Evolutionary conservation across 2,329 filamentous ascomycete species (phyloP).

Genomic region (Ascomycota sp.): DNA sequence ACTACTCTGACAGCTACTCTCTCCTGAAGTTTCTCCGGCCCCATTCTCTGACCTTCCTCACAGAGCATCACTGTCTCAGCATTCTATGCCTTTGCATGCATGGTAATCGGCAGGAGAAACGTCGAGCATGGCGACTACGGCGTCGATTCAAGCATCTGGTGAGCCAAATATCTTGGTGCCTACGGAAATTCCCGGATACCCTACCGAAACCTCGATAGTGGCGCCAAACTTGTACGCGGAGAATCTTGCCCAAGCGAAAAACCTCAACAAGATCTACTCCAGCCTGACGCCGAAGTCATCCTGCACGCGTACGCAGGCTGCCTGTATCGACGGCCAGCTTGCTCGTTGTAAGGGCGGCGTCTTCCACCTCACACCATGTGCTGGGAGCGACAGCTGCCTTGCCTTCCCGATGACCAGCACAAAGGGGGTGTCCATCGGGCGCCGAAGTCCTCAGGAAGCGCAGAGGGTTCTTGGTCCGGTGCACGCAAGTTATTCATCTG

Average conservation of each 20-base stretch:
- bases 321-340: constrained; percentile 29
- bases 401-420: constrained; percentile 31
- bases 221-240: constrained; percentile 18
- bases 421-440: constrained; percentile 27
- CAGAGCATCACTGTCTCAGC: too few species aligned
- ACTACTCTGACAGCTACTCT: too few species aligned
- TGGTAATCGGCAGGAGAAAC: neutral
- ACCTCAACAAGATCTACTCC: constrained; percentile 27
- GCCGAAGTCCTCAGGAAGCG: constrained; percentile 20
- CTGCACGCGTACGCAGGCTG: constrained; percentile 25
- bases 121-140: constrained; percentile 1
- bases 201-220: constrained; percentile 18
- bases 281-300: constrained; percentile 22
- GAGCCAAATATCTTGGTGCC: constrained; percentile 18
- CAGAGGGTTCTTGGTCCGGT: constrained; percentile 18
- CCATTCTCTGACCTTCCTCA: too few species aligned
- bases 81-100: too few species aligned
- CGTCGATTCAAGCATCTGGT: constrained; percentile 12
- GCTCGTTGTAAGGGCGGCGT: constrained; percentile 23
- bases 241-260: constrained; percentile 23
- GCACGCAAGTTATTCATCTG: neutral
- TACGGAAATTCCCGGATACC: constrained; percentile 16
- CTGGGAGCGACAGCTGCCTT: constrained; percentile 21
- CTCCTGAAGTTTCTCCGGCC: too few species aligned
- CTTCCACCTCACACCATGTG: constrained; percentile 21